Evolutionary conservation across 306 rosid genomes (phyloP), one percentile per base, ranked within the genome.

Genomic region (Inga laurina): DNA sequence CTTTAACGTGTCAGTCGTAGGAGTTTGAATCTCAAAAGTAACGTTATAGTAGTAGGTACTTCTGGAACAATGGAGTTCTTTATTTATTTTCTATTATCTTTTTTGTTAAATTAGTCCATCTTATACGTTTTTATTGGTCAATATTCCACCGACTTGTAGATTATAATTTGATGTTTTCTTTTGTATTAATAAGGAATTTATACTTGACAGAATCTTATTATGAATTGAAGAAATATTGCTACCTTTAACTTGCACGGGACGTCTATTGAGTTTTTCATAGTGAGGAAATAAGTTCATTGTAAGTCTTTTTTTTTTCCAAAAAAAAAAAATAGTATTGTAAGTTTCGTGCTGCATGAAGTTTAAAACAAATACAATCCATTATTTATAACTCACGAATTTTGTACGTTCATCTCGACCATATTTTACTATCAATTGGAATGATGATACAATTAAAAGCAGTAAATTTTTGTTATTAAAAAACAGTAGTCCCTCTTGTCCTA

Each of bases 21-120:
- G 24, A 70, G 54, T 78, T 48, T 71, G 48, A 37, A 48, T 64
- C 79, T 72, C 51, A 61, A 39, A 64, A 13, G 75, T 27, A 35
- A 64, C 41, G 24, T 77, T 32, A 9, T 67, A 27, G 73, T 43
- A 27, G 52, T 76, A 11, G 48, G 65, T 16, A 9, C 76, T 57
- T 15, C 37, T 64, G 35, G 49, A 62, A 21, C 22, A 7, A 24
- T 46, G 72, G 69, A 61, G 39, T 72, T 18, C 51, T 71, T 77
- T 3, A 66, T 68, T 61, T 57, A 35, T 62, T 72, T 59, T 70
- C 45, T 57, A 69, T 71, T 71, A 35, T 44, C 82, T 59, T 45
- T 70, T 39, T 32, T 30, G 43, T 45, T 45, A 51, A 71, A 16
- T n/a, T 59, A 43, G 34, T 68, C 54, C 43, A 48, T 57, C 14